Evolutionary conservation across 2,329 filamentous ascomycete species (phyloP).

Genomic region (Thielaviopsis populi): DNA sequence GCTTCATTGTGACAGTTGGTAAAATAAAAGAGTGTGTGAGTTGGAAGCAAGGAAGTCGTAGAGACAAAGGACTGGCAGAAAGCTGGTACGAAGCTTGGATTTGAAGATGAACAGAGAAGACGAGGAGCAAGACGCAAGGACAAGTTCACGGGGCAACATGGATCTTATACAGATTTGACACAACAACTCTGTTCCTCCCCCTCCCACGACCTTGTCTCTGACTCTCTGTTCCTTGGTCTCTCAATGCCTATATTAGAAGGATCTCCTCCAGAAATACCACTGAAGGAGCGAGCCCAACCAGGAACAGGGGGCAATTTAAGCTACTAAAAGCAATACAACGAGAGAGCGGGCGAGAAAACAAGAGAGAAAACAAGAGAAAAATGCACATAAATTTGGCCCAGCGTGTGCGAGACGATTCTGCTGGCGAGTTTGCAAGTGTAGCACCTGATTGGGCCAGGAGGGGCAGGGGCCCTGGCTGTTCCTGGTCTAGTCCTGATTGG

Average conservation of each 20-base stretch:
- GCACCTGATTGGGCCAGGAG: background rate
- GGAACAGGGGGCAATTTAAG: background rate
- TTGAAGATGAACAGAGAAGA: background rate
- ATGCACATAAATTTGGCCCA: background rate
- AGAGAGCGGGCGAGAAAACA: background rate
- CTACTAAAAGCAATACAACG: background rate
- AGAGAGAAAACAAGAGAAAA: background rate
- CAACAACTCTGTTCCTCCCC: background rate
- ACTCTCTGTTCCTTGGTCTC: background rate
- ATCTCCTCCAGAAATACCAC: conserved; percentile 3
- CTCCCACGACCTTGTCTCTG: background rate
- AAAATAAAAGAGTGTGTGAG: background rate
- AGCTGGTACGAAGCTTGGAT: background rate
- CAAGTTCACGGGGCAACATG: background rate
- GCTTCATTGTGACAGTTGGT: conserved; percentile 25
- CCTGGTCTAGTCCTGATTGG: background rate
- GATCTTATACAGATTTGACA: conserved; percentile 2
- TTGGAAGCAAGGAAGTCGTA: background rate
- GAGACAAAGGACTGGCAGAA: background rate
- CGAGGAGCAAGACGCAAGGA: background rate
- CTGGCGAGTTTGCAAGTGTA: background rate
- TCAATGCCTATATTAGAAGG: background rate
- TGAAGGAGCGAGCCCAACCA: background rate
- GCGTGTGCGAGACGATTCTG: background rate
- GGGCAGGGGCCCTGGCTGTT: background rate